Evolutionary conservation across 1,284 basidiomycete species (phyloP).

Genomic region (Boletus nobilissimus): DNA sequence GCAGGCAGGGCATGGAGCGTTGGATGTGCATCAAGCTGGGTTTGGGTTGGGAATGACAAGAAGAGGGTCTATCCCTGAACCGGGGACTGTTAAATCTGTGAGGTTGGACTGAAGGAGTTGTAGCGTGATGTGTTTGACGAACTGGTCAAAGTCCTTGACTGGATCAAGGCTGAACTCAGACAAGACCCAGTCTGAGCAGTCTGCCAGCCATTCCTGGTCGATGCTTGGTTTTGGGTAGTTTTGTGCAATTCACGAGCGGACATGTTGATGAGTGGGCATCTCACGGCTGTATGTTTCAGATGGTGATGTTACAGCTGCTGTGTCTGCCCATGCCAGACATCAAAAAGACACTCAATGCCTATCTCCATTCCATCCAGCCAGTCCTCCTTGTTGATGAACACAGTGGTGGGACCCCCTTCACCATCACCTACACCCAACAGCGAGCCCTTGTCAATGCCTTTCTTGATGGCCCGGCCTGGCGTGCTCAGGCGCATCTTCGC

Average conservation of each 20-base stretch:
- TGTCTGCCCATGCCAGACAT: constrained; percentile 90
- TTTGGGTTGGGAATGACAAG: constrained; percentile 47
- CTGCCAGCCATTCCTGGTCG: constrained; percentile 80
- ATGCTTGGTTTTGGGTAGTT: constrained; percentile 64
- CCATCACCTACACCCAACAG: constrained; percentile 47
- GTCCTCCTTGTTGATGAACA: constrained; percentile 81
- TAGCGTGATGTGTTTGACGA: constrained; percentile 62
- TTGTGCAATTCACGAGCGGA: constrained; percentile 56
- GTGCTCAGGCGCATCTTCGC: constrained; percentile 78
- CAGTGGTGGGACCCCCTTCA: constrained; percentile 63
- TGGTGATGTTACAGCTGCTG: constrained; percentile 46
- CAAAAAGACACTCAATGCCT: constrained; percentile 80
- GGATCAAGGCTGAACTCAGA: constrained; percentile 60
- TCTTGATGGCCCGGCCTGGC: constrained; percentile 36
- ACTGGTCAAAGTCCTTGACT: constrained; percentile 55
- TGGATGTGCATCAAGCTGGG: constrained; percentile 2
- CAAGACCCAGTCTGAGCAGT: constrained; percentile 72
- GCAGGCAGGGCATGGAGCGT: constrained; percentile 2
- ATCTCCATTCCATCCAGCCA: constrained; percentile 84
- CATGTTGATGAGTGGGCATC: constrained; percentile 40
- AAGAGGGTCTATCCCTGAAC: constrained; percentile 70
- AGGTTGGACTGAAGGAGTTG: constrained; percentile 80
- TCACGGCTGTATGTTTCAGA: constrained; percentile 30
- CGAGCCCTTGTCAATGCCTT: constrained; percentile 37
- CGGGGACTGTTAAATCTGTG: constrained; percentile 70